Evolutionary conservation across 148 eudicot species (phyloP).

Genomic region (Nyssa sinensis): DNA sequence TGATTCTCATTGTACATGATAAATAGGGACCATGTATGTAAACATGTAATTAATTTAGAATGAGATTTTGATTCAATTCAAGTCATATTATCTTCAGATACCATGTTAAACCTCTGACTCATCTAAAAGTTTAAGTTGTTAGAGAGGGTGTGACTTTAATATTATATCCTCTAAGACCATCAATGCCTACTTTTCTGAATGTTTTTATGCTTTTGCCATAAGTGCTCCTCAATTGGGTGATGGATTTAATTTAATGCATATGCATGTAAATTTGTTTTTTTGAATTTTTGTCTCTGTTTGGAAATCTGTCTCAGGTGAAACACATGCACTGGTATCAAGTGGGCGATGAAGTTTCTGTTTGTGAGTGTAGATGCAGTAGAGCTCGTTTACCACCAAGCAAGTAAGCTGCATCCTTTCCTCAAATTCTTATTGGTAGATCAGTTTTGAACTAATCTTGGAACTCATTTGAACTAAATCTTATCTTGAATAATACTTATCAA

Average conservation of each 20-base stretch:
- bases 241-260: too few relatives aligned
- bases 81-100: too few relatives aligned
- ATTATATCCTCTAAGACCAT: neutral
- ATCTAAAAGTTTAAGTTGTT: too few relatives aligned
- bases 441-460: neutral
- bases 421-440: constrained; percentile 7
- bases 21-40: too few relatives aligned
- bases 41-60: too few relatives aligned
- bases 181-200: neutral
- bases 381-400: constrained; percentile 94
- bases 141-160: too few relatives aligned
- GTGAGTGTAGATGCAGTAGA: constrained; percentile 92
- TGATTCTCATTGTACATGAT: too few relatives aligned
- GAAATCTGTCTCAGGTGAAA: constrained; percentile 60
- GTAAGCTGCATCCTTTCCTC: constrained; percentile 42
- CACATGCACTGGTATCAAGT: constrained; percentile 94
- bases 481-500: too few relatives aligned
- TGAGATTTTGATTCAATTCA: too few relatives aligned
- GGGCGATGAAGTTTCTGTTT: constrained; percentile 71
- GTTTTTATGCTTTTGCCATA: neutral
- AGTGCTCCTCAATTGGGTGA: neutral
- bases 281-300: neutral
- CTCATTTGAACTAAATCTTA: too few relatives aligned
- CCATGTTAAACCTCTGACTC: too few relatives aligned
- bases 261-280: neutral